Evolutionary conservation across 495 filamentous ascomycete species (phyloP).

Genomic region (Aspergillus indologenus): DNA sequence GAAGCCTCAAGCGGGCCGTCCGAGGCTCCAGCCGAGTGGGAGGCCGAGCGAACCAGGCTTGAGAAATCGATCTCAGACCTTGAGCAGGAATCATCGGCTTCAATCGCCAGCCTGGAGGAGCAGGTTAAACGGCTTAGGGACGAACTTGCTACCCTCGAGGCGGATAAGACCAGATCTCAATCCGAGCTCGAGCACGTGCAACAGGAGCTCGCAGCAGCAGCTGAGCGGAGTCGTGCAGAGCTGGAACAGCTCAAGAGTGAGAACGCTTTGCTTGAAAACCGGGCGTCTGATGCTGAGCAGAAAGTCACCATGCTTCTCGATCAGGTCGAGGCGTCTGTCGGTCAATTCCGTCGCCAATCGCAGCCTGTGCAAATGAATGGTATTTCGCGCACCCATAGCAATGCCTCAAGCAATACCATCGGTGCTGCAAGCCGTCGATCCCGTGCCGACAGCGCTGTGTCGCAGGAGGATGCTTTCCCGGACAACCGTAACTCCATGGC

Average conservation of each 20-base stretch:
- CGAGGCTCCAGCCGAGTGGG: constrained; percentile 63
- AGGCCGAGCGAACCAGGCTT: constrained; percentile 67
- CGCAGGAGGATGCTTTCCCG: constrained; percentile 59
- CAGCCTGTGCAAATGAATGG: constrained; percentile 47
- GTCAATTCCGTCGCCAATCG: constrained; percentile 86
- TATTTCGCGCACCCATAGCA: constrained; percentile 43
- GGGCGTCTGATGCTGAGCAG: constrained; percentile 85
- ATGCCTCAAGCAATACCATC: constrained; percentile 43
- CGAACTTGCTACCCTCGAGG: constrained; percentile 59
- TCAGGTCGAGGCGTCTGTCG: constrained; percentile 88
- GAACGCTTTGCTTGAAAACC: constrained; percentile 71
- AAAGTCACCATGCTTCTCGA: constrained; percentile 91
- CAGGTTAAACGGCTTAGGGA: constrained; percentile 64
- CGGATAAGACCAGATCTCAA: constrained; percentile 64
- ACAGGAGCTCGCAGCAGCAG: constrained; percentile 53
- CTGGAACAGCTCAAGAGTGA: constrained; percentile 79
- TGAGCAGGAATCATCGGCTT: constrained; percentile 62
- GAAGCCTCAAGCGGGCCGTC: constrained; percentile 27
- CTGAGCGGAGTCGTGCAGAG: constrained; percentile 60
- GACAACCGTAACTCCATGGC: constrained; percentile 77
- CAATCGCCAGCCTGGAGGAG: constrained; percentile 63
- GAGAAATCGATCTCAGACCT: constrained; percentile 63
- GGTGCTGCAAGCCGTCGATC: constrained; percentile 30
- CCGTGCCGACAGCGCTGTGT: constrained; percentile 43
- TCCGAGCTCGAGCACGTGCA: constrained; percentile 54